Conservation (phyloP, 202 grass and related monocot species). For the Alloteropsis angusta region DNA sequence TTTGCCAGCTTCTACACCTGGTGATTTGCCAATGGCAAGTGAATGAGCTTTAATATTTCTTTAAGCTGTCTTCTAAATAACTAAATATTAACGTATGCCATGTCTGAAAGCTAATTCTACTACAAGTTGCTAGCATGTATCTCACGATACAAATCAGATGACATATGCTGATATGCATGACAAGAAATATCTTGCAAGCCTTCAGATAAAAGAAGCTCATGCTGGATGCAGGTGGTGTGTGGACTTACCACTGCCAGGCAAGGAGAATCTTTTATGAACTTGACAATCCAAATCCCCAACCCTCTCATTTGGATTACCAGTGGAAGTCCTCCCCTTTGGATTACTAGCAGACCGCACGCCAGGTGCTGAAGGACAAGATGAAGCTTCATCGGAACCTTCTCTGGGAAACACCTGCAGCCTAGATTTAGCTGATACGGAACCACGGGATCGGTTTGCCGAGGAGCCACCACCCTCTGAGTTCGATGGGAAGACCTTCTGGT, state of each 20-base stretch:
- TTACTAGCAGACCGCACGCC: slow-evolving; percentile 50
- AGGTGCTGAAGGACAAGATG: slow-evolving; percentile 39
- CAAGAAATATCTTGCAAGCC: not conserved
- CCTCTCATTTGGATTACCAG: slow-evolving; percentile 72
- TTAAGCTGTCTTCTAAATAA: no score
- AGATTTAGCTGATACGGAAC: slow-evolving; percentile 35
- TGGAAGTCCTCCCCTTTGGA: slow-evolving; percentile 61
- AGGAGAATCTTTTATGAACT: slow-evolving; percentile 61
- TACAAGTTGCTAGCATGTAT: not conserved
- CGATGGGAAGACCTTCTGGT: slow-evolving; percentile 38
- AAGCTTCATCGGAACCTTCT: slow-evolving; percentile 49
- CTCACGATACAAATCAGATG: not conserved
- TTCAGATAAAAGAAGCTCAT: not conserved
- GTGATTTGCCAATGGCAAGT: not conserved
- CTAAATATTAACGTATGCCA: no score
- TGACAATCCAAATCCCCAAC: slow-evolving; percentile 29
- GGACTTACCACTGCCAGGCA: slow-evolving; percentile 49
- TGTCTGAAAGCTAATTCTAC: no score
- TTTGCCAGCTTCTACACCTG: slow-evolving; percentile 33
- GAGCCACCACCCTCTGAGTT: slow-evolving; percentile 50
- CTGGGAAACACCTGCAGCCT: slow-evolving; percentile 48
- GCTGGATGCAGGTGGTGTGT: not conserved
- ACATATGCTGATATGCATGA: not conserved
- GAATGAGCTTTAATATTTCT: not conserved
- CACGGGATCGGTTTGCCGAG: slow-evolving; percentile 34